Evolutionary conservation across 108 stramenopile species (phyloP).

Genomic region (Chaetoceros tenuissimus): DNA sequence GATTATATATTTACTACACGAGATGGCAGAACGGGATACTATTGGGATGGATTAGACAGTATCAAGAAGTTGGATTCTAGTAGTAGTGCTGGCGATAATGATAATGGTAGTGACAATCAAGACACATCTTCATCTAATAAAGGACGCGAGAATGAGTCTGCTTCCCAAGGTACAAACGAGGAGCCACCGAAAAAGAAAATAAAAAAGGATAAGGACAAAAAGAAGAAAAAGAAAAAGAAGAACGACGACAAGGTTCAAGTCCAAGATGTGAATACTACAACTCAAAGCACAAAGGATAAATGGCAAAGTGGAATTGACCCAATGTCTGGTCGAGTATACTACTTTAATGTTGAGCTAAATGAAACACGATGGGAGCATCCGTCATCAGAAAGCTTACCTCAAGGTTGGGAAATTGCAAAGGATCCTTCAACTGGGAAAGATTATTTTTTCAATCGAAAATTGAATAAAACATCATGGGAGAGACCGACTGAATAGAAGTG

Average conservation of each 20-base stretch:
- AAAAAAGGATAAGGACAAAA: not conserved
- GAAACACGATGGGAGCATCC: constrained; percentile 26
- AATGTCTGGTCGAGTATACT: constrained; percentile 33
- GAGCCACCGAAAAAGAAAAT: not conserved
- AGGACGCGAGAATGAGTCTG: no score
- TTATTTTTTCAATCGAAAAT: constrained; percentile 63
- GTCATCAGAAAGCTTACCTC: constrained; percentile 11
- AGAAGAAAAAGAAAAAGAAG: constrained; percentile 1
- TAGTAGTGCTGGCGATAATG: no score
- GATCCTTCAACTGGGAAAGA: constrained; percentile 59
- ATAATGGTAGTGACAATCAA: no score
- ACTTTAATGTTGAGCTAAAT: constrained; percentile 8
- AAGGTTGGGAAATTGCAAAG: constrained; percentile 45
- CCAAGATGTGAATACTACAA: constrained; percentile 39
- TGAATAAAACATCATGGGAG: constrained; percentile 49
- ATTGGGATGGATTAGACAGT: constrained; percentile 82
- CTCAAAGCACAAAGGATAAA: constrained; percentile 68
- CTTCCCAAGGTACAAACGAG: constrained; percentile 1
- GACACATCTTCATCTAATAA: not conserved
- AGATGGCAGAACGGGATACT: constrained; percentile 68
- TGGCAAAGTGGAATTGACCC: constrained; percentile 34
- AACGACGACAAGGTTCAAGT: not conserved
- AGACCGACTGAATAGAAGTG: constrained; percentile 19
- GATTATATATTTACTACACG: constrained; percentile 81
- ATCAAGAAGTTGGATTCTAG: constrained; percentile 38